Evolutionary conservation across 2,329 filamentous ascomycete species (phyloP).

Genomic region (Thermothelomyces thermophilus): DNA sequence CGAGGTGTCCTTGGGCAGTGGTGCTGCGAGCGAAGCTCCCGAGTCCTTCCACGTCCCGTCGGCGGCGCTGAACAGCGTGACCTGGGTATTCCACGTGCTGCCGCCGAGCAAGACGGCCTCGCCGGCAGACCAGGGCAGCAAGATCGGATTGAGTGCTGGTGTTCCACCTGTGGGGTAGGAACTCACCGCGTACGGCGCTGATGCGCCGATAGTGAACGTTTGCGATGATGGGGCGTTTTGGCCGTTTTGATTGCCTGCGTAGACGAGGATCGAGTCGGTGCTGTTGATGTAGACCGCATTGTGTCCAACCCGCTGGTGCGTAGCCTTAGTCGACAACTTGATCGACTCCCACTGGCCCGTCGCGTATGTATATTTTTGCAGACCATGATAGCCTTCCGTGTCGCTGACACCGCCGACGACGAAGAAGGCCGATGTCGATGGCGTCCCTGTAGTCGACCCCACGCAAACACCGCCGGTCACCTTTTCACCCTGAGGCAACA

Average conservation of each 20-base stretch:
- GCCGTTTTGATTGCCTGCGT: slow-evolving; percentile 65
- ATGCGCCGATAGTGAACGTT: slow-evolving; percentile 67
- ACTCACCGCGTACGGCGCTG: slow-evolving; percentile 55
- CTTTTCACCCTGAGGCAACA: slow-evolving; percentile 56
- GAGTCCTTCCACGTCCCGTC: slow-evolving; percentile 60
- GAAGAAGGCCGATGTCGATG: slow-evolving; percentile 59
- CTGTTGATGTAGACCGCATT: slow-evolving; percentile 66
- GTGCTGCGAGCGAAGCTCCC: slow-evolving; percentile 54
- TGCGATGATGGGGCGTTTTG: slow-evolving; percentile 54
- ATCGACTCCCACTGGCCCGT: slow-evolving; percentile 48
- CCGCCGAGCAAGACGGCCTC: slow-evolving; percentile 73
- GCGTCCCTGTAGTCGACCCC: slow-evolving; percentile 55
- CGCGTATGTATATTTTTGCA: slow-evolving; percentile 61
- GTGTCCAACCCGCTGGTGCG: slow-evolving; percentile 67
- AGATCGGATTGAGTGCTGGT: slow-evolving; percentile 59
- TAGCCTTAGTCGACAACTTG: slow-evolving; percentile 40
- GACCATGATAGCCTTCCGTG: slow-evolving; percentile 57
- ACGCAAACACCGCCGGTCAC: slow-evolving; percentile 76
- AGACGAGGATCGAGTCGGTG: slow-evolving; percentile 68
- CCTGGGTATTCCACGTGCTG: slow-evolving; percentile 53
- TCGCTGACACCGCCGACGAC: slow-evolving; percentile 67
- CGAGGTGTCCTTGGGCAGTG: slow-evolving; percentile 52
- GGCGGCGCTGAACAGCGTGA: slow-evolving; percentile 63
- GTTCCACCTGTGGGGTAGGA: slow-evolving; percentile 55
- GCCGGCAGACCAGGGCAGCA: slow-evolving; percentile 66